Evolutionary conservation across 2,329 filamentous ascomycete genomes (phyloP).

Genomic region (Lomentospora prolificans): DNA sequence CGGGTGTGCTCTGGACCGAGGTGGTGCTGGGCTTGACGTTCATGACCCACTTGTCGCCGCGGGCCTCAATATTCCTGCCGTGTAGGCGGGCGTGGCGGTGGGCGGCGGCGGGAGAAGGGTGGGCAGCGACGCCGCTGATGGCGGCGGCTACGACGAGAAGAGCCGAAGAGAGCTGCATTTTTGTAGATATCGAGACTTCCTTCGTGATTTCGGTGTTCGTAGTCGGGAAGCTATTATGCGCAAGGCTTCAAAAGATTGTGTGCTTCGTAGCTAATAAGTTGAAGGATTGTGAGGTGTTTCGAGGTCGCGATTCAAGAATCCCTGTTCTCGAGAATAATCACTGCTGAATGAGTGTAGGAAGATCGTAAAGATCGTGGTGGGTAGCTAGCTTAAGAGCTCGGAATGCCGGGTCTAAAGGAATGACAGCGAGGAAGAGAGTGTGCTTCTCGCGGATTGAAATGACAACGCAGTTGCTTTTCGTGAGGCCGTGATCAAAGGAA

Average conservation of each 20-base stretch:
- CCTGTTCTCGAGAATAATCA: neutral
- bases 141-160: conserved; percentile 26
- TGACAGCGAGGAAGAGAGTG: conserved; percentile 5
- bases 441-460: neutral
- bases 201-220: neutral
- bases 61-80: conserved; percentile 18
- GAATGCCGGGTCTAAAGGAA: conserved; percentile 4
- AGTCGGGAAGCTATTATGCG: neutral
- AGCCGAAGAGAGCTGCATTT: conserved; percentile 32
- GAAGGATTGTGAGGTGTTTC: too few species aligned
- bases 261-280: neutral
- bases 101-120: conserved; percentile 28
- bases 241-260: neutral
- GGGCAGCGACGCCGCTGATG: conserved; percentile 28
- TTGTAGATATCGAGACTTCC: conserved; percentile 15
- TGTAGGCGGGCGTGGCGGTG: conserved; percentile 24
- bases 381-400: neutral
- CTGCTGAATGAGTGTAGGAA: neutral
- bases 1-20: neutral
- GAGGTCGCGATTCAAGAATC: too few species aligned
- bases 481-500: conserved; percentile 2
- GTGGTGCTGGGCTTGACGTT: neutral
- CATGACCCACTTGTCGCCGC: conserved; percentile 6
- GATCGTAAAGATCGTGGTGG: neutral
- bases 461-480: neutral